Evolutionary conservation across 768 basidiomycete genomes (phyloP).

Genomic region (Coprinellus micaceus): DNA sequence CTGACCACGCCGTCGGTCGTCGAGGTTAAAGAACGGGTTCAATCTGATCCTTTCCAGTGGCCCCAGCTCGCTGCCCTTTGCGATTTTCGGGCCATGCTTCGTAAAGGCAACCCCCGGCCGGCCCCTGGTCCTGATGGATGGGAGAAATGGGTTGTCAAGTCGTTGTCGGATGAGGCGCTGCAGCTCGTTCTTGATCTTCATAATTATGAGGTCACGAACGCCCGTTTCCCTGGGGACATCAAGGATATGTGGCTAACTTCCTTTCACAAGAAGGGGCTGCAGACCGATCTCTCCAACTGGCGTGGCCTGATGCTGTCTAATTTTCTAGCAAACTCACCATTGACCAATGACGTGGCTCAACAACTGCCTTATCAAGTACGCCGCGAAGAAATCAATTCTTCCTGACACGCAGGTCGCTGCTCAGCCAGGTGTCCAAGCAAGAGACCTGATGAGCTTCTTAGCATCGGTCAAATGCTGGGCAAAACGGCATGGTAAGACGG

Average conservation of each 20-base stretch:
- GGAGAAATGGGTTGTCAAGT: slow-evolving; percentile 32
- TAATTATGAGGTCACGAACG: slow-evolving; percentile 23
- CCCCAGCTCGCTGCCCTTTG: slow-evolving; percentile 13
- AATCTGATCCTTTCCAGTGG: slow-evolving; percentile 22
- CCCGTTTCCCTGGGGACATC: slow-evolving; percentile 23
- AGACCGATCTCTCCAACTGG: slow-evolving; percentile 24
- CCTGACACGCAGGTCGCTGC: slow-evolving; percentile 25
- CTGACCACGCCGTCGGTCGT: slow-evolving; percentile 16
- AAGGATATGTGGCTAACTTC: slow-evolving; percentile 22
- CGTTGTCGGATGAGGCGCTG: slow-evolving; percentile 20
- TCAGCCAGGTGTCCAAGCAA: slow-evolving; percentile 24
- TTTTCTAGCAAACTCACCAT: slow-evolving; percentile 18
- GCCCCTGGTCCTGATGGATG: slow-evolving; percentile 30
- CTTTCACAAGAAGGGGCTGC: slow-evolving; percentile 25
- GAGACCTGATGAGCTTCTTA: slow-evolving; percentile 22
- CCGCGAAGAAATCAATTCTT: slow-evolving; percentile 15
- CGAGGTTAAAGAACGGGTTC: slow-evolving; percentile 7
- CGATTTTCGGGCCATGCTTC: slow-evolving; percentile 19
- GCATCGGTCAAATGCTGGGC: slow-evolving; percentile 21
- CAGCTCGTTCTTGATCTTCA: slow-evolving; percentile 20
- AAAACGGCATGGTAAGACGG: slow-evolving; percentile 13
- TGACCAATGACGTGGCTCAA: slow-evolving; percentile 28
- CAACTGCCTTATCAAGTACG: slow-evolving; percentile 18
- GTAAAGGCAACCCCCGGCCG: slow-evolving; percentile 24
- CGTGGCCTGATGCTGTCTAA: slow-evolving; percentile 24